Base-by-base conservation (phyloP, 345 rosid species). In the Passiflora organensis region DNA sequence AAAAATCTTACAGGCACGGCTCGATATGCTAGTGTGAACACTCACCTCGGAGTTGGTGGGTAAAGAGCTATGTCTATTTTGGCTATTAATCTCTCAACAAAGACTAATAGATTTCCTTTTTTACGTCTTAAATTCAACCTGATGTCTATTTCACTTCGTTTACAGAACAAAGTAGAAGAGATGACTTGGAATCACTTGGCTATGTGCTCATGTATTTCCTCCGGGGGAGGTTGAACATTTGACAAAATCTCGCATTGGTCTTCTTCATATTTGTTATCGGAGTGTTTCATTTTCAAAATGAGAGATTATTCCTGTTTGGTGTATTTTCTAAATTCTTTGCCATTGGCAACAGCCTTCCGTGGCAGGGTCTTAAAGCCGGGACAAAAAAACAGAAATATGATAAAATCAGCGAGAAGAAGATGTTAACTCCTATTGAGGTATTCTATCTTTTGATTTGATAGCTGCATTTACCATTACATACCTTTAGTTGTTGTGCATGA, bases 281-380 rank as follows among this genome's bases (percentile, higher is more conserved):
- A 32, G 1, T n/a, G 18, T 57, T 20, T 28, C 43, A 28, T 43
- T n/a, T 11, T n/a, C 10, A 18, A 18, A 44, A 15, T 18, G 10
- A 10, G 19, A 44, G 48, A n/a, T n/a, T n/a, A n/a, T n/a, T 15
- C n/a, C 45, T 16, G 5, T 22, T 43, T 42, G 28, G 32, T 21
- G 48, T 37, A 19, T 51, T 28, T 18, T 47, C 65, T 60, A 41
- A 67, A 21, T 37, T 17, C n/a, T n/a, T 15, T 66, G 55, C 51
- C 34, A 11, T 39, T 54, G 51, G 60, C 59, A 42, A 37, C 45
- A 60, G 65, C 56, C 71, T 67, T 59, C 71, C 71, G 1, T 67
- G 71, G 71, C 71, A 60, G 56, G 71, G 71, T 22, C 65, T 67
- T 22, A 67, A 67, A 49, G 71, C 65, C n/a, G 71, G 71, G 51